Evolutionary conservation across 768 basidiomycete genomes (phyloP).

Genomic region (Naematelia encephala): DNA sequence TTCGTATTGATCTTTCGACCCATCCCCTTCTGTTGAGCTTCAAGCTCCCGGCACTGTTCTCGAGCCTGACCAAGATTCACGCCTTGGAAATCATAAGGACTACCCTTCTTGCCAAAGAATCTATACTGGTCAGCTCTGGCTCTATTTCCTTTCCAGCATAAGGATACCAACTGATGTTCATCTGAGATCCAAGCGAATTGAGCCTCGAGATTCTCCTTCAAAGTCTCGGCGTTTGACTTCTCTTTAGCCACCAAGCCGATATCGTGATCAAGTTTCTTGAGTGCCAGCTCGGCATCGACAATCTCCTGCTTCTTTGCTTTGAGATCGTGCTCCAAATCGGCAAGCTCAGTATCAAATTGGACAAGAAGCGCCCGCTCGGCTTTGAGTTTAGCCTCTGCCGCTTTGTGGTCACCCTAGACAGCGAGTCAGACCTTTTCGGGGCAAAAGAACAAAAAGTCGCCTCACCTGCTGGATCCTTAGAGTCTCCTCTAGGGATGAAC

Average conservation of each 20-base stretch:
- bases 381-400: constrained; percentile 68
- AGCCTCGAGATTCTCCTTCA: constrained; percentile 68
- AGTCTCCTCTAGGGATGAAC: constrained; percentile 57
- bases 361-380: constrained; percentile 84
- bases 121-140: constrained; percentile 55
- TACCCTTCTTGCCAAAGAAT: constrained; percentile 75
- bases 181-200: constrained; percentile 82
- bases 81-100: constrained; percentile 73
- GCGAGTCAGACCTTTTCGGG: constrained; percentile 10
- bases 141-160: too few relatives aligned
- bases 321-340: constrained; percentile 74
- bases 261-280: constrained; percentile 70
- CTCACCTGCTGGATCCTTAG: constrained; percentile 37
- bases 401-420: constrained; percentile 55
- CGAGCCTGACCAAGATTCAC: constrained; percentile 62
- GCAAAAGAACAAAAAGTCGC: background rate
- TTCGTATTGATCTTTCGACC: constrained; percentile 96
- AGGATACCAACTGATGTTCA: constrained; percentile 70
- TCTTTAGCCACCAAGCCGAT: constrained; percentile 65
- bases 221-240: constrained; percentile 57
- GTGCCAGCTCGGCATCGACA: constrained; percentile 62
- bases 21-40: constrained; percentile 74
- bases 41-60: constrained; percentile 69
- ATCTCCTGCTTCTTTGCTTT: constrained; percentile 74
- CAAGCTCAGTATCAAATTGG: constrained; percentile 83